Base-by-base conservation (phyloP, 2,329 filamentous ascomycete species). In the Penicillium olsonii region DNA sequence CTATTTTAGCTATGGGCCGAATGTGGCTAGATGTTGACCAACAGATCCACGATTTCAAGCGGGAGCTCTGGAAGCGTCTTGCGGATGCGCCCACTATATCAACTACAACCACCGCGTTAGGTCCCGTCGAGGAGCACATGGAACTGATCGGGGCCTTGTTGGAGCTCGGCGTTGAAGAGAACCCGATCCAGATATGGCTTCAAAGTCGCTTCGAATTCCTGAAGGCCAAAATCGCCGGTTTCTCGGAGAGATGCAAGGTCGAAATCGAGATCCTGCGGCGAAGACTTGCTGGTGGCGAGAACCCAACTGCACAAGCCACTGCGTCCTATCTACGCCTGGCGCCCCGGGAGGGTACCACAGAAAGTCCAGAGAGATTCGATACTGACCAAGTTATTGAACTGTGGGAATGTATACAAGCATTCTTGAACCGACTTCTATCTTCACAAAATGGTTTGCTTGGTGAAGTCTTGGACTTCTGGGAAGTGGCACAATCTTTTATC, bases 171-270 rank as follows among this genome's bases (percentile, higher is more conserved):
- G 91, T 96, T 2, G 88, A 95, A 9, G 91, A 97, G 52, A 99
- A 95, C 62, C 94, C 94, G 1, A 95, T 99, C 54, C 96, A 90
- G 89, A 82, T 95, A 10, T 99, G 94, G 92, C 83, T 99, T 20
- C 77, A 92, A 47, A 96, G 90, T 64, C 85, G 90, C 38, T 95
- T 92, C 65, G 90, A 96, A 56, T 86, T 92, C 64, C 78, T 99
- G 48, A 96, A 94, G 70, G 85, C 85, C 56, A 95, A 89, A 67
- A 92, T 97, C 45, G 83, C 84, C 35, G 78, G 82, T 0, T 87
- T 86, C 12, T 90, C 90, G 44, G 91, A 97, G 56, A 84, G 91
- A n/a, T 87, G 88, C 44, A 89, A 88, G 67, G 84, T 95, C 15
- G 92, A 99, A 70, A 91, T 97, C 57, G 94, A 99, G 69, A 87